phyloP scores from a whole-genome alignment of 202 grass and related monocot genomes.

The Cymbopogon flexuosus region DNA sequence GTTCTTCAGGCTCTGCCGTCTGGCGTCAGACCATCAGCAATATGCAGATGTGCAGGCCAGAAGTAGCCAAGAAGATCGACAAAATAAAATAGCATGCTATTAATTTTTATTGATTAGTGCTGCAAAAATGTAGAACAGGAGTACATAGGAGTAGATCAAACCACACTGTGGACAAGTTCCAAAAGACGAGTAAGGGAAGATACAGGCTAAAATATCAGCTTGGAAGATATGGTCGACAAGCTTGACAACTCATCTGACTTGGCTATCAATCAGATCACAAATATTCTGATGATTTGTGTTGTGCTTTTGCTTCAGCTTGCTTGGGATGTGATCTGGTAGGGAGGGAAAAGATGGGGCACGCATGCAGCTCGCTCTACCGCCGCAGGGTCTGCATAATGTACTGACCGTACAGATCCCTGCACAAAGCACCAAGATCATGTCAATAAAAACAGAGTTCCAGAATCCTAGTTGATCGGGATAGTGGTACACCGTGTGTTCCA shows the following conservation, averaged over 20 bases:
- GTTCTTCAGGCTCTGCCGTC: not conserved
- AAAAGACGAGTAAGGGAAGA: not conserved
- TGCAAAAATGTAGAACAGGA: not conserved
- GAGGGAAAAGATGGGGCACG: not conserved
- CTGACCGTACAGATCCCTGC: constrained; percentile 82
- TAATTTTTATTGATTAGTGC: not conserved
- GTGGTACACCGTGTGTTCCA: not conserved
- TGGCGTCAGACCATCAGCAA: not conserved
- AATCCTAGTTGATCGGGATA: not conserved
- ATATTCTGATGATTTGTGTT: not conserved
- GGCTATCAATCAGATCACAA: constrained; percentile 20
- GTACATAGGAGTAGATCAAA: constrained; percentile 26
- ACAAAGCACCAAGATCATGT: not conserved
- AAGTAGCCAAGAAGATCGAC: not conserved
- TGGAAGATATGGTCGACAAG: not conserved
- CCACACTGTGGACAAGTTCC: not conserved
- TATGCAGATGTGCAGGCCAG: not conserved
- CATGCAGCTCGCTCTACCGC: constrained; percentile 36
- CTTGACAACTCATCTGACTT: constrained; percentile 18
- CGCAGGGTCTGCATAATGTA: constrained; percentile 80
- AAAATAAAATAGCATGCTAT: not conserved
- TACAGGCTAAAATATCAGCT: constrained; percentile 6
- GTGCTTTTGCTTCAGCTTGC: not conserved
- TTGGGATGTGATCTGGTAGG: not conserved
- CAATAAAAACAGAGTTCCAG: not conserved